A percentile compares a stretch with the other conserved stretches of the same genome.
These are phyloP conservation scores for Zoysia japonica DNA, from an alignment of 176 grass and related monocot genomes.

Conservation along the genomic window DNA sequence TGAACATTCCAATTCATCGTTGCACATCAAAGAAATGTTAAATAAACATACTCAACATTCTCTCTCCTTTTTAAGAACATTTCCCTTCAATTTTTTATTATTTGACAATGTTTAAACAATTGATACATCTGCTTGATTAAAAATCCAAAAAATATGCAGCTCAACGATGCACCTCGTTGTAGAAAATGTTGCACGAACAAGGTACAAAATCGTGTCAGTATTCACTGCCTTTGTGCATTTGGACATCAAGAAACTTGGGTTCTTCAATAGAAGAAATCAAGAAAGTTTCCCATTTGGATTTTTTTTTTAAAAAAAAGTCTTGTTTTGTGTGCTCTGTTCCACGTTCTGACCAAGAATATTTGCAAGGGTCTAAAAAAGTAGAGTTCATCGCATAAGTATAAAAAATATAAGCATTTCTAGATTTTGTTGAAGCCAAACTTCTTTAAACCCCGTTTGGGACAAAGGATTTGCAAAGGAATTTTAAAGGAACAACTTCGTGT, in stretches of 20 bases:
- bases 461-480: no score
- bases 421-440: no score
- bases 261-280: not conserved
- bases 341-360: not conserved
- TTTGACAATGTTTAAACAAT: not conserved
- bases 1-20: no score
- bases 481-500: no score
- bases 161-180: no score
- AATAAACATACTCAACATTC: not conserved
- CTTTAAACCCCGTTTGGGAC: no score
- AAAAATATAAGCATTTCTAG: no score
- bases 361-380: no score
- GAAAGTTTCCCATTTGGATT: no score
- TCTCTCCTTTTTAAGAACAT: not conserved
- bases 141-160: not conserved
- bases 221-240: not conserved
- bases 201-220: not conserved
- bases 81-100: not conserved
- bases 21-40: not conserved
- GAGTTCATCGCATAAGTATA: no score
- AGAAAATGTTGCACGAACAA: not conserved
- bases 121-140: not conserved
- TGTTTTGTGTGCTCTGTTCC: not conserved
- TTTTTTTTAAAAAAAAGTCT: not conserved
- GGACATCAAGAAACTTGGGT: not conserved